A percentile compares a stretch with the other conserved stretches of the same genome.
Evolutionary conservation across 768 basidiomycete genomes (phyloP).

Genomic region (Rhizopogon roseolus): DNA sequence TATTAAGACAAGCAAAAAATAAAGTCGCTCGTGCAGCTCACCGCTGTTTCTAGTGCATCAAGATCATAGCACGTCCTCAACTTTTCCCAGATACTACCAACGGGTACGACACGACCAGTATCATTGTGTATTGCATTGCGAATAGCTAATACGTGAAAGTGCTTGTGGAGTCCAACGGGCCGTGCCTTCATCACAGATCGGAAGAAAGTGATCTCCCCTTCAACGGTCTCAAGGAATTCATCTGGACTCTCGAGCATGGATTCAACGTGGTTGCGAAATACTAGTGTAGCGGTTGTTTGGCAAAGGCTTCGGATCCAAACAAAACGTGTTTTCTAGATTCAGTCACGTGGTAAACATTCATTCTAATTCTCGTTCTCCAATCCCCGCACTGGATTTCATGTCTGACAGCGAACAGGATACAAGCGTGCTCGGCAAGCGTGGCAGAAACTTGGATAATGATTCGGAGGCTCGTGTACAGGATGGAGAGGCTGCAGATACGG

Average conservation of each 20-base stretch:
- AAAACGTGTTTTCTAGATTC: not conserved
- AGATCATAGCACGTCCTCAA: slow-evolving; percentile 67
- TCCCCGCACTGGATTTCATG: too few species aligned
- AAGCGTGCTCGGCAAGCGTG: slow-evolving; percentile 62
- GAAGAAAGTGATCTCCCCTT: slow-evolving; percentile 85
- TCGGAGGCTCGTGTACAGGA: not conserved
- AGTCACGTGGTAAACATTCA: slow-evolving; percentile 1
- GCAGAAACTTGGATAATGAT: slow-evolving; percentile 32
- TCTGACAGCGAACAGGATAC: slow-evolving; percentile 44
- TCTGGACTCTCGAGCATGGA: slow-evolving; percentile 14
- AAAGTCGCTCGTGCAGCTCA: slow-evolving; percentile 30
- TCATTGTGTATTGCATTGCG: slow-evolving; percentile 68
- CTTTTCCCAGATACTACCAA: slow-evolving; percentile 74
- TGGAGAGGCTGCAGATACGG: slow-evolving; percentile 12
- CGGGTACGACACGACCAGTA: slow-evolving; percentile 53
- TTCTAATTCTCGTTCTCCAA: not conserved
- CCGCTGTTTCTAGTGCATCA: slow-evolving; percentile 67
- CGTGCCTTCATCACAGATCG: slow-evolving; percentile 76
- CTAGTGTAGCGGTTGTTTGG: slow-evolving; percentile 15
- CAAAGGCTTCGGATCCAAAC: slow-evolving; percentile 11
- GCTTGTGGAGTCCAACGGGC: slow-evolving; percentile 77
- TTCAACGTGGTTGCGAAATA: not conserved
- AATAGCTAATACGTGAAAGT: slow-evolving; percentile 78
- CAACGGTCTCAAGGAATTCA: slow-evolving; percentile 62
- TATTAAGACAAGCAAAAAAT: slow-evolving; percentile 2